Base-by-base conservation (phyloP, 2,329 filamentous ascomycete genomes). In the Rhinocladiella mackenziei region DNA sequence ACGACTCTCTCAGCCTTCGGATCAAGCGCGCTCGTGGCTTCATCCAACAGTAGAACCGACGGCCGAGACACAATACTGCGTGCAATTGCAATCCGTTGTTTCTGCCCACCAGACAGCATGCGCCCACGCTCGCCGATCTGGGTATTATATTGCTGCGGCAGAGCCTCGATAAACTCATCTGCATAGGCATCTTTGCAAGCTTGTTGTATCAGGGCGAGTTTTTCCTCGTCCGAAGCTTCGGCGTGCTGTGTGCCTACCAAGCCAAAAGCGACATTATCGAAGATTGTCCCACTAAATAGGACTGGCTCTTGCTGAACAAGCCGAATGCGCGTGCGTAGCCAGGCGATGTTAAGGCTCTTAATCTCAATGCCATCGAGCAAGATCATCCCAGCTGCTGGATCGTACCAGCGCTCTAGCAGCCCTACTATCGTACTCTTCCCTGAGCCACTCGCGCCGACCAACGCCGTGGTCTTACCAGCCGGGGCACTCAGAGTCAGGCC, bases 71-170 rank as follows among this genome's bases (percentile, higher is more conserved):
- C 72, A 17, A 88, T 79, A 7, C 80, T 80, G 5, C 84, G 72
- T 0, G 84, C 84, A 51, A 89, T 87, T 3, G 85, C 81, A 17
- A 94, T 75, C 3, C 88, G 77, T 61, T 94, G 87, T 14, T 85
- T 77, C 61, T 94, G 86, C 1, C 88, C 88, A 10, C 86, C 84
- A 11, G 83, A 88, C 1, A 94, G 69, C 59, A 85, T 87, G 30
- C 83, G 82, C 3, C 86, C 87, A 14, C 77, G 76, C 58, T 91
- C 85, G 1, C 87, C 87, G 1, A 92, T 85, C 5, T 77, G 65
- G 0, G 86, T 88, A 3, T 84, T 75, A 58, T 89, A 89, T 2
- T 80, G 78, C 67, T 85, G 29, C 4, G 83, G 82, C 2, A 86
- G 67, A 8, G 74, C 74, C 36, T 77, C 72, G 46, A 86, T 81